Evolutionary conservation across 768 basidiomycete species (phyloP).

Genomic region (Suillus hirtellus): DNA sequence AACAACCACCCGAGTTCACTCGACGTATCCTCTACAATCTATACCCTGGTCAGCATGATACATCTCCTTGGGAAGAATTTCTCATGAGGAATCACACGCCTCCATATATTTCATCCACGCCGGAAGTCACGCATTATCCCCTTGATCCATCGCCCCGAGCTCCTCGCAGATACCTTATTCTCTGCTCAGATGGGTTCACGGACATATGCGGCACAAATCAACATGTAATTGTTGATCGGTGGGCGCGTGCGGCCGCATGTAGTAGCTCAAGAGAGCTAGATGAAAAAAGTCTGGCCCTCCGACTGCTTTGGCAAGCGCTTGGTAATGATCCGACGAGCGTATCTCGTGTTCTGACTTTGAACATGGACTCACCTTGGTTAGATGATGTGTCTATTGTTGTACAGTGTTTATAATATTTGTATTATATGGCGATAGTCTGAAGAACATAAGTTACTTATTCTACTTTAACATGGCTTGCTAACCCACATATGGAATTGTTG

Average conservation of each 20-base stretch:
- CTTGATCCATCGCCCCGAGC: constrained; percentile 34
- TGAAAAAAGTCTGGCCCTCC: constrained; percentile 47
- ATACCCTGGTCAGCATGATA: constrained; percentile 60
- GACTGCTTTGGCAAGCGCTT: constrained; percentile 54
- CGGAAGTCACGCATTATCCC: constrained; percentile 61
- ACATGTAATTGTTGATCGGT: constrained; percentile 47
- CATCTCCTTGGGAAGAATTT: constrained; percentile 66
- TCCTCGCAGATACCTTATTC: constrained; percentile 54
- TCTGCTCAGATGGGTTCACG: constrained; percentile 67
- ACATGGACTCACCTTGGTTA: constrained; percentile 66
- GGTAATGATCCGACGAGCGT: constrained; percentile 57
- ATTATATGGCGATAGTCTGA: not conserved
- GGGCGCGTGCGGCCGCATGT: constrained; percentile 33
- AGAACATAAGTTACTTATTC: not conserved
- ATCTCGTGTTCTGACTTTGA: constrained; percentile 60
- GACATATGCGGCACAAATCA: constrained; percentile 58
- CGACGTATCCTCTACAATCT: constrained; percentile 67
- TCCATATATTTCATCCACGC: constrained; percentile 63
- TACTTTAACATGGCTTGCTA: constrained; percentile 11
- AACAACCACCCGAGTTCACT: constrained; percentile 70
- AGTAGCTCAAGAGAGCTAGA: constrained; percentile 10
- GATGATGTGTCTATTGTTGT: constrained; percentile 71
- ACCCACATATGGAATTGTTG: constrained; percentile 9
- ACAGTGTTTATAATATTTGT: constrained; percentile 44
- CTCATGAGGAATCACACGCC: constrained; percentile 61